Percentiles rank a stretch among this genome's conserved stretches.
Conservation (phyloP, 2,329 filamentous ascomycete species). For the Cryphonectria radicalis region DNA sequence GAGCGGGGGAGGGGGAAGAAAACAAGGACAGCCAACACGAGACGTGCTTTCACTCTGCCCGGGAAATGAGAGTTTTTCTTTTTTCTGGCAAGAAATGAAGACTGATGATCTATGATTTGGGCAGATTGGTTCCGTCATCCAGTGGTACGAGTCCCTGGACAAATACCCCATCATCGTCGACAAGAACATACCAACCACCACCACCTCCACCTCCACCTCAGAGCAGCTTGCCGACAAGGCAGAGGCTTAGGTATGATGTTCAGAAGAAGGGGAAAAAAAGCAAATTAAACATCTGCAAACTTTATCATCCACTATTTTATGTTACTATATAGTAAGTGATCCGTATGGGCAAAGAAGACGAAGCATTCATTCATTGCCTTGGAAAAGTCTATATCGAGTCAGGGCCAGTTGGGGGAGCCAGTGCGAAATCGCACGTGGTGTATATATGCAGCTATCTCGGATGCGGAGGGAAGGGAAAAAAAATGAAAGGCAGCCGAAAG, state of each 20-base stretch:
- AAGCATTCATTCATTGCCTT: neutral
- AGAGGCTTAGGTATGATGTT: slow-evolving; percentile 9
- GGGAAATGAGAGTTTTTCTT: neutral
- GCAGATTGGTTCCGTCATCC: slow-evolving; percentile 39
- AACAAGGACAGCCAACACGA: neutral
- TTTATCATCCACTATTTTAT: neutral
- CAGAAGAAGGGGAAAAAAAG: neutral
- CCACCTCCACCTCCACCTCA: neutral
- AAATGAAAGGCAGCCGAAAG: neutral
- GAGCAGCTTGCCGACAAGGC: slow-evolving; percentile 1
- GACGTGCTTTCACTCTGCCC: neutral
- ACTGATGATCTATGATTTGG: neutral
- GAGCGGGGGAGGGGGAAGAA: neutral
- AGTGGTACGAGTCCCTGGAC: slow-evolving; percentile 41
- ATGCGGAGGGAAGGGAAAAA: no score
- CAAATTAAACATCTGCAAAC: neutral
- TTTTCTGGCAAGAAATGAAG: neutral
- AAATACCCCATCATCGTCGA: slow-evolving; percentile 38
- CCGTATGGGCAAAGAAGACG: neutral
- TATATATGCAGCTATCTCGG: neutral
- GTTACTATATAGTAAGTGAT: neutral
- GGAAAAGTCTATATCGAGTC: neutral
- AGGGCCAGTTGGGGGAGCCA: neutral
- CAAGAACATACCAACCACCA: neutral
- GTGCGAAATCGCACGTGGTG: neutral